These are phyloP conservation scores for Olyra latifolia DNA, from an alignment of 176 grass and related monocot genomes.

Conservation along the genomic window DNA sequence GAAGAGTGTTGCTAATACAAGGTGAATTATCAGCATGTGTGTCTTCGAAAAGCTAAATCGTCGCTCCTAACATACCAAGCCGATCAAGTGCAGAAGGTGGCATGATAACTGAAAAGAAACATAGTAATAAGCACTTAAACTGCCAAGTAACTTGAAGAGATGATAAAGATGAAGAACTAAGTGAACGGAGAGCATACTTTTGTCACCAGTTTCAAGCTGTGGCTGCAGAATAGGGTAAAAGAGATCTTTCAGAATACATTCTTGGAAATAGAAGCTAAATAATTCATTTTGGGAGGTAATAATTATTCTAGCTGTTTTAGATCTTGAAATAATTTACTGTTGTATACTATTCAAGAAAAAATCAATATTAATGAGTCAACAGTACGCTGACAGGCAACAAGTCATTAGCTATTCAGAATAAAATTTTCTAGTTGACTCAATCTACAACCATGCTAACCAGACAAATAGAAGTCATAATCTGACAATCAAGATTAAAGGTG, in stretches of 20 bases:
- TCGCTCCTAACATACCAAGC: slow-evolving; percentile 59
- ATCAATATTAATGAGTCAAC: not conserved
- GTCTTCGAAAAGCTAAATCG: not conserved
- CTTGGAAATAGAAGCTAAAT: slow-evolving; percentile 25
- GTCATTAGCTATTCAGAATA: not conserved
- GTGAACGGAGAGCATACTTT: slow-evolving; percentile 63
- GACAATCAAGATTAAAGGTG: not conserved
- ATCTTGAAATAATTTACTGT: not conserved
- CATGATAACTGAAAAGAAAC: slow-evolving; percentile 90
- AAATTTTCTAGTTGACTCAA: not conserved
- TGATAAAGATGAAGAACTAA: not conserved
- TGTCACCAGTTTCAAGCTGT: slow-evolving; percentile 86
- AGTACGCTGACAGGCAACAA: not conserved
- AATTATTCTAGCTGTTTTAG: not conserved
- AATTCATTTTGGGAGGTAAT: slow-evolving; percentile 8
- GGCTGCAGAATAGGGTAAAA: slow-evolving; percentile 65
- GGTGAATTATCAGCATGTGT: slow-evolving; percentile 10
- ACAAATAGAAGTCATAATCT: not conserved
- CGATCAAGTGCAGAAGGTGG: slow-evolving; percentile 96
- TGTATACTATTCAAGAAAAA: not conserved
- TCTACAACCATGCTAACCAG: not conserved
- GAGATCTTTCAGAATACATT: slow-evolving; percentile 36
- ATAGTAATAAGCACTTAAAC: slow-evolving; percentile 23
- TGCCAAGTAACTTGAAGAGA: slow-evolving; percentile 17
- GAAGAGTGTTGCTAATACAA: slow-evolving; percentile 6